These are phyloP conservation scores for Borealophlyctis nickersoniae DNA, from an alignment of 192 early-diverging fungal species.

Conservation along the genomic window DNA sequence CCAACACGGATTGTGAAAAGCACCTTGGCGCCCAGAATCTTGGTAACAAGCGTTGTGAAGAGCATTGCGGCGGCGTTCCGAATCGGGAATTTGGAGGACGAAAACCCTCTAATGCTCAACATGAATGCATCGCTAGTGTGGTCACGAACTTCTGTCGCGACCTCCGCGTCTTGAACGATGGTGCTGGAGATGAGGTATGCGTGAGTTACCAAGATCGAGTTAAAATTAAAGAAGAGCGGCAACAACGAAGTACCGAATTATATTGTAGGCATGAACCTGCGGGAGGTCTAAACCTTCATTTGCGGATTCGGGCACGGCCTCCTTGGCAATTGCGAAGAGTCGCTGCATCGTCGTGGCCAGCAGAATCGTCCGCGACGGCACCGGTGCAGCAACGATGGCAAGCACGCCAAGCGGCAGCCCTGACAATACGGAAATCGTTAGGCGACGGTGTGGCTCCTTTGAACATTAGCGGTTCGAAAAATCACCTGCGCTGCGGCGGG, in stretches of 20 bases:
- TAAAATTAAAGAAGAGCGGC: not conserved
- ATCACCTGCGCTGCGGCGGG: constrained; percentile 78
- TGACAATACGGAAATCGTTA: too few relatives aligned
- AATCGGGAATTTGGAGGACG: constrained; percentile 82
- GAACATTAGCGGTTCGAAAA: too few relatives aligned
- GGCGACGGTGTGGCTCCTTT: too few relatives aligned
- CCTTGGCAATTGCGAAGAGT: constrained; percentile 63
- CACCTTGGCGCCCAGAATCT: constrained; percentile 77
- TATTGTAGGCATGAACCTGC: constrained; percentile 92
- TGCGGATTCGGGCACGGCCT: constrained; percentile 33
- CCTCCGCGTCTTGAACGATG: constrained; percentile 77
- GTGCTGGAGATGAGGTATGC: constrained; percentile 21
- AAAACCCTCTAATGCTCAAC: constrained; percentile 76
- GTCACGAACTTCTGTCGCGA: constrained; percentile 70
- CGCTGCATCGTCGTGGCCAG: constrained; percentile 65
- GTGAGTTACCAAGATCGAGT: not conserved
- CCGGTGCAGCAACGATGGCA: constrained; percentile 72
- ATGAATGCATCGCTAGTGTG: constrained; percentile 75
- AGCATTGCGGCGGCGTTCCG: constrained; percentile 92
- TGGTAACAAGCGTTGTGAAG: constrained; percentile 78
- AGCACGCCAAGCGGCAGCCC: constrained; percentile 83
- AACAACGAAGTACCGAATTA: constrained; percentile 71
- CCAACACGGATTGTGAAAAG: not conserved
- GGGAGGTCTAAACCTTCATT: constrained; percentile 76
- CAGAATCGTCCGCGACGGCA: constrained; percentile 54